These are phyloP conservation scores for Ceratocystis huliohia DNA, from an alignment of 2,329 filamentous ascomycete genomes.

Conservation along the genomic window DNA sequence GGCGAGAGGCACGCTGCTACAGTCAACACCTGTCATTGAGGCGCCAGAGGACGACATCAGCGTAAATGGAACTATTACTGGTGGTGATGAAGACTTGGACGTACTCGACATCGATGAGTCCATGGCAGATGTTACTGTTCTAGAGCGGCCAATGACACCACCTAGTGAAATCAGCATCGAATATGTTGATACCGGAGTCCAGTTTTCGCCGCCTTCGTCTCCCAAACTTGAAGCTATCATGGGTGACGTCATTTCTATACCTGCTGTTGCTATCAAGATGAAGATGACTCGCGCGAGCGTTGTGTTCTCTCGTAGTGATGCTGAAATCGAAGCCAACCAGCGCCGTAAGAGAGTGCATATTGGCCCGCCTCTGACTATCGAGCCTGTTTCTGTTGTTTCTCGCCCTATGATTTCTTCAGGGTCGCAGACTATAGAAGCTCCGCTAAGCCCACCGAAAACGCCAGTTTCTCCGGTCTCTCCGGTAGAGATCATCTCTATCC, in stretches of 20 bases:
- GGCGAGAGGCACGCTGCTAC: constrained; percentile 38
- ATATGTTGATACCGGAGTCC: constrained; percentile 66
- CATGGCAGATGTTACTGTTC: constrained; percentile 15
- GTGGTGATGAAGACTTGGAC: constrained; percentile 11
- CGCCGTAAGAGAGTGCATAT: constrained; percentile 54
- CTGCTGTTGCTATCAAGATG: constrained; percentile 13
- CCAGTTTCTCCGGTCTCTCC: constrained; percentile 43
- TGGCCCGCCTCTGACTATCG: constrained; percentile 38
- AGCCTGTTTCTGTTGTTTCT: constrained; percentile 28
- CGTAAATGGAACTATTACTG: constrained; percentile 16
- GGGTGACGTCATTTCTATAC: neutral
- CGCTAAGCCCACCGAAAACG: constrained; percentile 52
- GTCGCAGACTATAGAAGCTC: constrained; percentile 50
- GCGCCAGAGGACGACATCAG: constrained; percentile 40
- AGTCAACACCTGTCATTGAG: constrained; percentile 44
- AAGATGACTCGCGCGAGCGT: constrained; percentile 16
- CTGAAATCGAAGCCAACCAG: constrained; percentile 62
- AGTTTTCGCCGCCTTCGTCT: constrained; percentile 73
- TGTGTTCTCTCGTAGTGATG: constrained; percentile 30
- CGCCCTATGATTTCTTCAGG: constrained; percentile 48
- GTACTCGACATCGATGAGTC: constrained; percentile 4
- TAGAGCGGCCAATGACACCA: constrained; percentile 22
- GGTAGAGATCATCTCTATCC: constrained; percentile 30
- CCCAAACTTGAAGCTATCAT: constrained; percentile 37
- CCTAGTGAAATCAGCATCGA: constrained; percentile 29